Conservation (phyloP, 2,329 filamentous ascomycete genomes). For the Beauveria asiatica region DNA sequence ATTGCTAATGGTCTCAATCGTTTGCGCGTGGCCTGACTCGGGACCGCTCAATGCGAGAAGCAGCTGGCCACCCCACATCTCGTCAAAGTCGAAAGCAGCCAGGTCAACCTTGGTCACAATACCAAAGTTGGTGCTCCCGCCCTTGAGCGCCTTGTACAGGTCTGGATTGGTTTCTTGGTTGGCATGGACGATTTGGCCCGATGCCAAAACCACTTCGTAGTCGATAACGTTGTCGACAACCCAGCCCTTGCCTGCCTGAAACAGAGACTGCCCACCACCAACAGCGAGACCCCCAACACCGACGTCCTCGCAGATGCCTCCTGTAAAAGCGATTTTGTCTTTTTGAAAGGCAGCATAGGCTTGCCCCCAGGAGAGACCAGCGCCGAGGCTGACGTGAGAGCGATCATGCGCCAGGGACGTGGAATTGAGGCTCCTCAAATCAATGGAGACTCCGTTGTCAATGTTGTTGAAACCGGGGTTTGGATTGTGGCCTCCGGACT, state of each 20-base stretch:
- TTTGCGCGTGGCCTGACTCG: neutral
- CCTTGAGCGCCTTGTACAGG: constrained; percentile 38
- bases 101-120: constrained; percentile 27
- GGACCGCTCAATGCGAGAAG: constrained; percentile 5
- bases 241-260: constrained; percentile 26
- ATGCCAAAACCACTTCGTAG: constrained; percentile 36
- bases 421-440: constrained; percentile 29
- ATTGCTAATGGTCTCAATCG: constrained; percentile 5
- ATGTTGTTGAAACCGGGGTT: constrained; percentile 34
- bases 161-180: constrained; percentile 30
- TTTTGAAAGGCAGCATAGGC: constrained; percentile 32
- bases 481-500: constrained; percentile 39
- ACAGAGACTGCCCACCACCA: constrained; percentile 40
- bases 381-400: constrained; percentile 29
- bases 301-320: constrained; percentile 30
- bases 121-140: constrained; percentile 39
- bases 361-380: constrained; percentile 33
- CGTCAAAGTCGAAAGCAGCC: constrained; percentile 14
- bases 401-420: constrained; percentile 25
- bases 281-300: constrained; percentile 37
- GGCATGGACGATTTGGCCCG: constrained; percentile 34
- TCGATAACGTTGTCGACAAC: constrained; percentile 34
- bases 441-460: constrained; percentile 29
- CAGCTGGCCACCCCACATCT: constrained; percentile 12
- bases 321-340: constrained; percentile 29